phyloP scores from a whole-genome alignment of 495 filamentous ascomycete genomes.

The Aspergillus ellipticus region DNA sequence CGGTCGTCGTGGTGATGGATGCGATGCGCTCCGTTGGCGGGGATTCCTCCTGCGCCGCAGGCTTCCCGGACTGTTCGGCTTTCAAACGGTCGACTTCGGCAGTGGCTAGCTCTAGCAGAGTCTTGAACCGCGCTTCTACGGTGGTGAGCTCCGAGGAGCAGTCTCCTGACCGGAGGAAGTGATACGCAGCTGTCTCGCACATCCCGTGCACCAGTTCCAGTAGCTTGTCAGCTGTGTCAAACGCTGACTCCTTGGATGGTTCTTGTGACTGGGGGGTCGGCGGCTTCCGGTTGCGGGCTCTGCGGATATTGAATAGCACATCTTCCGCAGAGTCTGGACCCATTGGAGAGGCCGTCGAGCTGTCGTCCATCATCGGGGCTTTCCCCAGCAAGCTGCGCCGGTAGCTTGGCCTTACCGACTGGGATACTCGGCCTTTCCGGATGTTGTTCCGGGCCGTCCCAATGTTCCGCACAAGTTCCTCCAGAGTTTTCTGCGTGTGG shows the following conservation, averaged over 20 bases:
- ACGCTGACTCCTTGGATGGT: slow-evolving; percentile 36
- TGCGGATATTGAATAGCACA: slow-evolving; percentile 27
- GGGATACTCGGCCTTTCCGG: slow-evolving; percentile 64
- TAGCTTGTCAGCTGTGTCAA: slow-evolving; percentile 69
- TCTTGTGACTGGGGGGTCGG: slow-evolving; percentile 11
- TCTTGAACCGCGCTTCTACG: slow-evolving; percentile 54
- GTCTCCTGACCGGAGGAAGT: slow-evolving; percentile 79
- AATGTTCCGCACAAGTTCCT: slow-evolving; percentile 74
- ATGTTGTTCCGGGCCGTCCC: slow-evolving; percentile 77
- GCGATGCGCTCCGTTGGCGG: slow-evolving; percentile 9
- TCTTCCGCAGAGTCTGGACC: not conserved
- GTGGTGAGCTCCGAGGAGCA: slow-evolving; percentile 69
- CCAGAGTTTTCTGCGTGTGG: slow-evolving; percentile 75
- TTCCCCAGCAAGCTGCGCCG: slow-evolving; percentile 13
- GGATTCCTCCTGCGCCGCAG: slow-evolving; percentile 18
- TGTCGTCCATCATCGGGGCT: not conserved
- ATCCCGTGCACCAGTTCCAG: slow-evolving; percentile 74
- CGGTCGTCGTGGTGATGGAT: slow-evolving; percentile 5
- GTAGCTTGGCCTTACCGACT: slow-evolving; percentile 19
- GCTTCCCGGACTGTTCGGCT: slow-evolving; percentile 30
- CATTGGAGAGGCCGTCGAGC: not conserved
- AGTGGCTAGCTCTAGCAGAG: slow-evolving; percentile 36
- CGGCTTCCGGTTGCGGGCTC: slow-evolving; percentile 24
- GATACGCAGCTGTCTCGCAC: slow-evolving; percentile 82
- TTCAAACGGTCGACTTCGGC: slow-evolving; percentile 40